Evolutionary conservation across 1,284 basidiomycete species (phyloP).

Genomic region (Anthracocystis setariae): DNA sequence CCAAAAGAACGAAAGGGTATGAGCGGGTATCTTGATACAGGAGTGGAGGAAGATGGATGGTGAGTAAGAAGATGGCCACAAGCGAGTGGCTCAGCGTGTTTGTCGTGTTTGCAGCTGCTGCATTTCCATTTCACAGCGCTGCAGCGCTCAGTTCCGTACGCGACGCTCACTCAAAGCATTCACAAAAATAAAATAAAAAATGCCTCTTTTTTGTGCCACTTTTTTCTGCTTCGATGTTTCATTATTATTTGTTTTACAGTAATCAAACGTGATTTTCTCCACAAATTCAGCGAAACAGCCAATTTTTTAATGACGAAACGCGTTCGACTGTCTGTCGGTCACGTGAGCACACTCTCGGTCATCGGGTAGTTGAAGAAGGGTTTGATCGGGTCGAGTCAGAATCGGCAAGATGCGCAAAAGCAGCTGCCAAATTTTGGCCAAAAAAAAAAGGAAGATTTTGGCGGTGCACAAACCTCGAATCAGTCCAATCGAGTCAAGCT

Average conservation of each 20-base stretch:
- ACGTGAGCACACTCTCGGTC: too few species aligned
- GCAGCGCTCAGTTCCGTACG: not conserved
- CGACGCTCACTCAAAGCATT: not conserved
- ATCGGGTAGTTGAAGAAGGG: too few species aligned
- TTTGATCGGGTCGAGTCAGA: conserved; percentile 8
- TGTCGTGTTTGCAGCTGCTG: not conserved
- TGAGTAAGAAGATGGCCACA: not conserved
- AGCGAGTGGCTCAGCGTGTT: not conserved
- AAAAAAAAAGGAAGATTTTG: conserved; percentile 6
- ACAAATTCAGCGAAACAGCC: too few species aligned
- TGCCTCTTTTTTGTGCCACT: conserved; percentile 11
- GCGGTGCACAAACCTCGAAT: not conserved
- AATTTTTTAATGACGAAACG: too few species aligned
- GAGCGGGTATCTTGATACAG: conserved; percentile 12
- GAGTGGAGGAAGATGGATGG: not conserved
- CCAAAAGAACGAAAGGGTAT: conserved; percentile 9
- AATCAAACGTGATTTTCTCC: too few species aligned
- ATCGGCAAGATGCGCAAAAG: conserved; percentile 11
- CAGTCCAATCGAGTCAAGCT: conserved; percentile 6
- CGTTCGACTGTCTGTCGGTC: conserved; percentile 10
- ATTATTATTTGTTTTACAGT: not conserved
- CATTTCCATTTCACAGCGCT: not conserved
- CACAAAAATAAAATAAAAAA: not conserved
- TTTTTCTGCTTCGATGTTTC: not conserved
- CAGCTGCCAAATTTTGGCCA: conserved; percentile 12